Conservation (phyloP, 2,329 filamentous ascomycete genomes). For the Chaetomium strumarium region DNA sequence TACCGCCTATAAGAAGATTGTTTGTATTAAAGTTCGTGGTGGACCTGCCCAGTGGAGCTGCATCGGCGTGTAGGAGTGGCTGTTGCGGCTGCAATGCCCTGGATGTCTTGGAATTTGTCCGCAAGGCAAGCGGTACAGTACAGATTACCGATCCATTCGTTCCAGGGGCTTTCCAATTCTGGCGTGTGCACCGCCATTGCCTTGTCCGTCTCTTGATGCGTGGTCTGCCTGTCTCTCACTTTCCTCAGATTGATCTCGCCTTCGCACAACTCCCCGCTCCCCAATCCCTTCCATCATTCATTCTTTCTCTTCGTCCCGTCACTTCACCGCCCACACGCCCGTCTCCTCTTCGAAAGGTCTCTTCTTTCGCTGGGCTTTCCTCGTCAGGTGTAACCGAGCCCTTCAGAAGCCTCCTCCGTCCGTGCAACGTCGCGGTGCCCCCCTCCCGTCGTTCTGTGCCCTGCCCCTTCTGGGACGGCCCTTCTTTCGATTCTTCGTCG, state of each 20-base stretch:
- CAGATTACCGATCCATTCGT: constrained; percentile 21
- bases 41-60: too few relatives aligned
- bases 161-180: constrained; percentile 14
- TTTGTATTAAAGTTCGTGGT: too few relatives aligned
- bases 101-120: too few relatives aligned
- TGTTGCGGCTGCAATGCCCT: too few relatives aligned
- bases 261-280: neutral
- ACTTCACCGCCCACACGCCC: constrained; percentile 16
- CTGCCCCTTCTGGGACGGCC: constrained; percentile 13
- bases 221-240: neutral
- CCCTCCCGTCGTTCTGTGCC: constrained; percentile 12
- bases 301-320: constrained; percentile 20
- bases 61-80: too few relatives aligned
- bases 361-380: neutral
- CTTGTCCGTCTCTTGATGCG: constrained; percentile 10
- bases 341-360: constrained; percentile 8
- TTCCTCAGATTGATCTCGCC: constrained; percentile 10
- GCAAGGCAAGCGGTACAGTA: constrained; percentile 12
- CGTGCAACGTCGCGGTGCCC: constrained; percentile 9
- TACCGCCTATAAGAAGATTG: too few relatives aligned
- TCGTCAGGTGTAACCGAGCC: constrained; percentile 5
- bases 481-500: constrained; percentile 24
- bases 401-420: constrained; percentile 7
- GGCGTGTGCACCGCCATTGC: constrained; percentile 18
- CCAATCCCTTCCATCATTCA: constrained; percentile 10